phyloP scores from a whole-genome alignment of 2,329 filamentous ascomycete species.

The Xylariales sp. region DNA sequence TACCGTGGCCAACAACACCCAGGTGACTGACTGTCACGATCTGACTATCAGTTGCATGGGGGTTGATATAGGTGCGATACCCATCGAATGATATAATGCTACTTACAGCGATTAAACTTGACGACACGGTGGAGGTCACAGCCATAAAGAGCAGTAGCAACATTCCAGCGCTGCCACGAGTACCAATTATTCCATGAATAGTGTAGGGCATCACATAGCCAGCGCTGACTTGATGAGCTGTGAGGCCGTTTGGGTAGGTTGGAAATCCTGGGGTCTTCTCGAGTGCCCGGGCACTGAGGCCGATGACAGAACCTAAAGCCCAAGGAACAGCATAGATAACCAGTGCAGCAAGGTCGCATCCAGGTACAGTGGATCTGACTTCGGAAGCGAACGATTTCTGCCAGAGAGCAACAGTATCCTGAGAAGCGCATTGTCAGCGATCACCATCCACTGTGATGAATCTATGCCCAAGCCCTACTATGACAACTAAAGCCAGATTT shows the following conservation, averaged over 20 bases:
- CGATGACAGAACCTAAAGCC: slow-evolving; percentile 41
- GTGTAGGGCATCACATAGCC: slow-evolving; percentile 44
- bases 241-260: slow-evolving; percentile 36
- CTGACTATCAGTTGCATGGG: slow-evolving; percentile 28
- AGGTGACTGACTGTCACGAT: slow-evolving; percentile 40
- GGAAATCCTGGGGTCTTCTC: slow-evolving; percentile 41
- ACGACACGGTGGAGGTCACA: slow-evolving; percentile 43
- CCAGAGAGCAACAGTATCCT: slow-evolving; percentile 45
- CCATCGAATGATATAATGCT: slow-evolving; percentile 45
- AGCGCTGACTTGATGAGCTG: slow-evolving; percentile 33
- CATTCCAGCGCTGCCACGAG: slow-evolving; percentile 35
- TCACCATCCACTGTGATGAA: background rate
- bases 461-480: slow-evolving; percentile 25
- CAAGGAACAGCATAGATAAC: slow-evolving; percentile 43
- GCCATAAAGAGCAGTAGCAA: slow-evolving; percentile 48
- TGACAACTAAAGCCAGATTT: slow-evolving; percentile 43
- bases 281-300: slow-evolving; percentile 37
- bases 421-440: background rate
- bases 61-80: slow-evolving; percentile 47
- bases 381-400: slow-evolving; percentile 47
- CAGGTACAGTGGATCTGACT: slow-evolving; percentile 40
- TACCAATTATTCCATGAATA: slow-evolving; percentile 37
- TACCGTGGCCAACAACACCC: slow-evolving; percentile 40
- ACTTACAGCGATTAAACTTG: slow-evolving; percentile 46
- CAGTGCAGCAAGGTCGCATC: slow-evolving; percentile 39